Percentiles rank a stretch among this genome's conserved stretches.
Evolutionary conservation across 2,329 filamentous ascomycete genomes (phyloP).

Genomic region (Alternaria solani): DNA sequence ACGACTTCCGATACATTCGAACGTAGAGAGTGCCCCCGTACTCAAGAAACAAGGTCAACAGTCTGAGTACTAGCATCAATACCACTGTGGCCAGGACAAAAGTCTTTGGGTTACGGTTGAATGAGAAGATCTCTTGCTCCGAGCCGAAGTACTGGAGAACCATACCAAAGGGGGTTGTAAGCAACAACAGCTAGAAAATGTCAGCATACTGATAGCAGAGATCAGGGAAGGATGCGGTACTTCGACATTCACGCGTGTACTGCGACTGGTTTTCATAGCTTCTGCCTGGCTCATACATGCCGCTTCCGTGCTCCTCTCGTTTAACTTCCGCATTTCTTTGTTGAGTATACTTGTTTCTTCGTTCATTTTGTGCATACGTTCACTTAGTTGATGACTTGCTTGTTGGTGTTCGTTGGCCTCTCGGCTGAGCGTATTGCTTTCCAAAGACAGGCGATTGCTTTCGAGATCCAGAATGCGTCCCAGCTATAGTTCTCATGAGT

Average conservation of each 20-base stretch:
- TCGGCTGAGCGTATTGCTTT: neutral
- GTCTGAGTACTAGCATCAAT: constrained; percentile 4
- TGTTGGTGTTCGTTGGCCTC: neutral
- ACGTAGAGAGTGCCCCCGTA: neutral
- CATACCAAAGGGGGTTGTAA: constrained; percentile 12
- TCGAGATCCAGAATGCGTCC: constrained; percentile 6
- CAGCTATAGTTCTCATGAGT: constrained; percentile 6
- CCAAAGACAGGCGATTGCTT: constrained; percentile 1
- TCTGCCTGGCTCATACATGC: constrained; percentile 7
- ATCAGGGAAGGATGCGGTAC: neutral
- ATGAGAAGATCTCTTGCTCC: constrained; percentile 8
- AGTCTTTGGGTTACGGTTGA: constrained; percentile 5
- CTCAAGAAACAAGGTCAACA: neutral
- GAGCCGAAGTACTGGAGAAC: constrained; percentile 17
- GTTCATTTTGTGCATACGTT: neutral
- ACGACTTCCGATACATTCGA: neutral
- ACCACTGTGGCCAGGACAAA: constrained; percentile 7
- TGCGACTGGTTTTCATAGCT: constrained; percentile 10
- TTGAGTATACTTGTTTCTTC: neutral
- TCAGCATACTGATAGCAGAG: neutral
- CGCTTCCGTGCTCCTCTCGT: constrained; percentile 5
- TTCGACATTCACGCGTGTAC: constrained; percentile 15
- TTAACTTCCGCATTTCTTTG: constrained; percentile 4
- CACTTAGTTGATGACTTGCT: neutral
- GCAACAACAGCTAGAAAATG: constrained; percentile 2